Percentiles rank a stretch among this genome's conserved stretches.
Conservation (phyloP, 805 yeast species). For the Sugiyamaella qingdaonensis region DNA sequence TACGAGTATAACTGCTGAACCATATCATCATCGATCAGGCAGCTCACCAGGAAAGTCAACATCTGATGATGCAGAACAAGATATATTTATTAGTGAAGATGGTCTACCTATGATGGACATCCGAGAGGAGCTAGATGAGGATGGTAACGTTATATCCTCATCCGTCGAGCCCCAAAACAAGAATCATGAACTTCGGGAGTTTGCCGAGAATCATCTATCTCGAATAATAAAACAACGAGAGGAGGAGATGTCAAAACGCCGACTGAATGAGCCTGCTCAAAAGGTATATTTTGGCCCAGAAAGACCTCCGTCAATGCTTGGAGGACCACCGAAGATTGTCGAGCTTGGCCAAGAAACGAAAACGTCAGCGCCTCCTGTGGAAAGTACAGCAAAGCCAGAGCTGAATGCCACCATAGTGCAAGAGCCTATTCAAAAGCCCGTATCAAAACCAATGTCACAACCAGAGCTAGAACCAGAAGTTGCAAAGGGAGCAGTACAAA, state of each 20-base stretch:
- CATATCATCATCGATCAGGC: neutral
- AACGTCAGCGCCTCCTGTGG: no score
- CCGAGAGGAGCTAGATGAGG: constrained; percentile 76
- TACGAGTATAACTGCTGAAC: neutral
- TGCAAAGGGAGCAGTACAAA: neutral
- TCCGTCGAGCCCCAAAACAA: constrained; percentile 40
- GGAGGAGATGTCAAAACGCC: neutral
- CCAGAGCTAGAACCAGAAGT: neutral
- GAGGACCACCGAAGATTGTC: neutral
- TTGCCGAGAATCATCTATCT: constrained; percentile 23
- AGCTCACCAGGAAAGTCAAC: neutral
- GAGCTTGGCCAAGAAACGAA: no score
- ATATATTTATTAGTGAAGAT: constrained; percentile 34
- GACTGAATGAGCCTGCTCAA: neutral
- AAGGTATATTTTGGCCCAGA: constrained; percentile 12
- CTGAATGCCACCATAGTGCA: no score
- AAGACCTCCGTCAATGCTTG: constrained; percentile 4
- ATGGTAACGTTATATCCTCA: constrained; percentile 61
- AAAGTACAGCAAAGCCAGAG: no score
- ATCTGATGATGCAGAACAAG: neutral
- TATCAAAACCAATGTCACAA: no score
- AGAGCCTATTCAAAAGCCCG: no score
- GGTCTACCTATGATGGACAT: constrained; percentile 71
- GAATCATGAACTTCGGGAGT: constrained; percentile 24
- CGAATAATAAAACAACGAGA: constrained; percentile 11